These are phyloP conservation scores for Phlebiopsis flavidoalba DNA, from an alignment of 768 basidiomycete genomes.

Conservation along the genomic window DNA sequence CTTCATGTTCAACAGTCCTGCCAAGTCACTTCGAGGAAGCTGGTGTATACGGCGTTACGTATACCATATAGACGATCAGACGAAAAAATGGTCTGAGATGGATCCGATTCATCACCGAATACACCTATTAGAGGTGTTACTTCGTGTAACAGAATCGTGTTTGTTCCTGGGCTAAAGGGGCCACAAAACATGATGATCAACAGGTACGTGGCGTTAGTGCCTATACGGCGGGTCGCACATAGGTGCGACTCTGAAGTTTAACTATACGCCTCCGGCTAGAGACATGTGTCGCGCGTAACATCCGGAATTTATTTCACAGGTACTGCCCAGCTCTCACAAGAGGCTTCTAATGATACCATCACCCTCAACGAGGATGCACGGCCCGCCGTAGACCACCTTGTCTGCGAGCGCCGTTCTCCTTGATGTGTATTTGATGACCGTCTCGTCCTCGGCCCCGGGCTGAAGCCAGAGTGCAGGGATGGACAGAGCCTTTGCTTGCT, in stretches of 20 bases:
- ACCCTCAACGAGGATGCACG: slow-evolving; percentile 79
- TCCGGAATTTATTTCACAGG: not conserved
- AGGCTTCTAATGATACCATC: slow-evolving; percentile 40
- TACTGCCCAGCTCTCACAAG: not conserved
- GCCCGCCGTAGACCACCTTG: slow-evolving; percentile 73
- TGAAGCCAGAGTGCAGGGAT: slow-evolving; percentile 84
- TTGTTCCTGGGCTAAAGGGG: no score
- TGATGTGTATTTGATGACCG: slow-evolving; percentile 62
- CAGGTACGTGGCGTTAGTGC: no score
- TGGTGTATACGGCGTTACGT: no score
- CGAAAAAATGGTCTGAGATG: no score
- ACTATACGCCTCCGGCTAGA: not conserved
- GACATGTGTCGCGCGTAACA: not conserved
- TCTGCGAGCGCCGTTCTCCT: slow-evolving; percentile 52
- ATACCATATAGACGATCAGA: no score
- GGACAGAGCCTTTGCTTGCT: slow-evolving; percentile 58
- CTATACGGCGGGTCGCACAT: no score
- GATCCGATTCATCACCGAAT: no score
- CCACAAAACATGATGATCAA: no score
- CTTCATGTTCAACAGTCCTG: no score
- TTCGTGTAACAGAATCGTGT: no score
- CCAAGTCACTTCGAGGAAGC: no score
- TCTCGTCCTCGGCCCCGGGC: slow-evolving; percentile 77
- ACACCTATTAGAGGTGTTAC: no score
- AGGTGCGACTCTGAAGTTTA: not conserved